Evolutionary conservation across 176 grass and related monocot genomes (phyloP), one percentile per base, ranked within the genome.

Genomic region (Phragmites australis): DNA sequence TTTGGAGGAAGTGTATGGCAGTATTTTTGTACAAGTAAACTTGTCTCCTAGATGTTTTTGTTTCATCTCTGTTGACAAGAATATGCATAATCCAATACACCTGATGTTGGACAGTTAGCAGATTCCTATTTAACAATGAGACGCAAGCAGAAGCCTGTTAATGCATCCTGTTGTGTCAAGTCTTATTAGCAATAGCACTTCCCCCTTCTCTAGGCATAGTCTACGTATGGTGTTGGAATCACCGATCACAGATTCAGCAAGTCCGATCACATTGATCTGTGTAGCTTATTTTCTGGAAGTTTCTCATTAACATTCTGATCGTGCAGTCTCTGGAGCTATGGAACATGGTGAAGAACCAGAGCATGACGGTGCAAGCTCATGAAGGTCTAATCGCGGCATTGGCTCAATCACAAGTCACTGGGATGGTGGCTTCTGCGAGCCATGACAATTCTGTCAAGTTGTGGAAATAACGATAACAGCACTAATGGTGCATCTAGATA

Each of bases 371-470:
- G 32, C 93, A 88, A 48, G 97, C 93, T 6, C 97, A 99, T 19
- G 97, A 99, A 51, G 86, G 88, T 80, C 73, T 91, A 22, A 96
- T 99, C 22, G 96, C 90, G 0, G 76, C 90, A 14, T 40, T 99
- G 70, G 90, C 97, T 4, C 90, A 99, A 47, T 99, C 93, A 29
- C 87, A 84, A 9, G 82, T 71, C 30, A 91, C 86, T 18, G 93
- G 97, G 34, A 99, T 91, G 93, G 87, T 99, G 25, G 97, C 97
- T 61, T 99, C 97, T 48, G 93, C 93, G 9, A 99, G 93, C 85
- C 97, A 99, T 12, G 97, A 99, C 74, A 83, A 91, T 40, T 93
- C 93, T 30, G 97, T 99, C 8, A 99, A 99, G 78, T 68, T 99
- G 79, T 99, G 96, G 96, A 99, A 99, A 85, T 99, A 91, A 88